Evolutionary conservation across 2,329 filamentous ascomycete species (phyloP).

Genomic region (Sporothrix mexicana): DNA sequence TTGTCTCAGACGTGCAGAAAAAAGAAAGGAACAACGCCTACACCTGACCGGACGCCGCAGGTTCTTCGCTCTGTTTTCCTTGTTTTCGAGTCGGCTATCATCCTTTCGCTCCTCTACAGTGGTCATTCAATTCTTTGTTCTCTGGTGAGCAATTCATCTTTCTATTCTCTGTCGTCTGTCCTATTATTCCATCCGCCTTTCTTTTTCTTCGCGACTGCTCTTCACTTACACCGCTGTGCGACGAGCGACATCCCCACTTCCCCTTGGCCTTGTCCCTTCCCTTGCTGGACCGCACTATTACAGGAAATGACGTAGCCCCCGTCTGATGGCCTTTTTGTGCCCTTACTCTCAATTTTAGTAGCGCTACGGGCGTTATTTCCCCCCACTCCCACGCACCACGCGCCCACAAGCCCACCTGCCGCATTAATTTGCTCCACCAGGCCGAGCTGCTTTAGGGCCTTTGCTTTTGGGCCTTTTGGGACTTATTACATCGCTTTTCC

Average conservation of each 20-base stretch:
- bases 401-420: conserved; percentile 6
- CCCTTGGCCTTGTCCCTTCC: too few species aligned
- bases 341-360: background rate
- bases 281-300: too few species aligned
- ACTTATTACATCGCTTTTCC: too few species aligned
- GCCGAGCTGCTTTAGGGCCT: conserved; percentile 14
- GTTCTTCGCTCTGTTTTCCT: background rate
- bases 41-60: background rate
- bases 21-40: background rate
- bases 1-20: conserved; percentile 24
- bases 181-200: too few species aligned
- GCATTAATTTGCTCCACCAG: background rate
- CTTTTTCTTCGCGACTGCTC: background rate
- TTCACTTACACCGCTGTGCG: conserved; percentile 17
- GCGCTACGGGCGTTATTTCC: conserved; percentile 18
- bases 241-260: background rate
- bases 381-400: background rate
- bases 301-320: conserved; percentile 24
- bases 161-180: background rate
- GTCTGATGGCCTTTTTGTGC: conserved; percentile 3
- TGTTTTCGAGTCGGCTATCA: background rate
- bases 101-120: background rate
- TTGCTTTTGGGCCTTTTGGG: background rate
- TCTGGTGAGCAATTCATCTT: background rate
- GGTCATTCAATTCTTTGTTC: background rate